phyloP scores from a whole-genome alignment of 331 rosid species.

The Malus hybrid region DNA sequence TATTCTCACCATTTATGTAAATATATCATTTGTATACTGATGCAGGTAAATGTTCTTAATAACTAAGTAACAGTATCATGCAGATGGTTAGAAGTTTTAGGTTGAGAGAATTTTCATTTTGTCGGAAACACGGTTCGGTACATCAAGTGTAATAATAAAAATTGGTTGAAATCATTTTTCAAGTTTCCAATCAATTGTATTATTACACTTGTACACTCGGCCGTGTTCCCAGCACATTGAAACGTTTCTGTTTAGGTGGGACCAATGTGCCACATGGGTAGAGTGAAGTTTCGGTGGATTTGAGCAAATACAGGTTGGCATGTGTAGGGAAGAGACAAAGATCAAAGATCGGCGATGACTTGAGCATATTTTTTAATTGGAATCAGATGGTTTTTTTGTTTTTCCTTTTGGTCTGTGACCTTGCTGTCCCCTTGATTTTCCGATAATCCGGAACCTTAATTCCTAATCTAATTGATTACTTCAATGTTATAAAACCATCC shows the following conservation, averaged over 20 bases:
- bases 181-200: no score
- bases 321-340: constrained; percentile 16
- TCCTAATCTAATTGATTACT: constrained; percentile 8
- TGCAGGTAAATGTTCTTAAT: no score
- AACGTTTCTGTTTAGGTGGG: constrained; percentile 14
- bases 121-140: no score
- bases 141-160: no score
- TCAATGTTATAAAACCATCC: not conserved
- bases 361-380: constrained; percentile 20
- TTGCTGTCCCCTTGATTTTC: constrained; percentile 37
- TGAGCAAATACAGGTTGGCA: constrained; percentile 32
- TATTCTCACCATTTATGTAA: no score
- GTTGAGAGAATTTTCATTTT: no score
- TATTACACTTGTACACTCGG: no score
- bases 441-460: constrained; percentile 17
- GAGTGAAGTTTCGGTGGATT: constrained; percentile 20
- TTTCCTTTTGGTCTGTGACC: constrained; percentile 46
- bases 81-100: no score
- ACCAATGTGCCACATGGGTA: constrained; percentile 25
- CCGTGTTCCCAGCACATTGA: fast-evolving
- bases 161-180: no score
- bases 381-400: constrained; percentile 23
- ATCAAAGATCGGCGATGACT: constrained; percentile 13
- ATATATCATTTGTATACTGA: no score
- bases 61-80: no score